Conservation (phyloP, 306 rosid species). For the Fragaria iinumae region DNA sequence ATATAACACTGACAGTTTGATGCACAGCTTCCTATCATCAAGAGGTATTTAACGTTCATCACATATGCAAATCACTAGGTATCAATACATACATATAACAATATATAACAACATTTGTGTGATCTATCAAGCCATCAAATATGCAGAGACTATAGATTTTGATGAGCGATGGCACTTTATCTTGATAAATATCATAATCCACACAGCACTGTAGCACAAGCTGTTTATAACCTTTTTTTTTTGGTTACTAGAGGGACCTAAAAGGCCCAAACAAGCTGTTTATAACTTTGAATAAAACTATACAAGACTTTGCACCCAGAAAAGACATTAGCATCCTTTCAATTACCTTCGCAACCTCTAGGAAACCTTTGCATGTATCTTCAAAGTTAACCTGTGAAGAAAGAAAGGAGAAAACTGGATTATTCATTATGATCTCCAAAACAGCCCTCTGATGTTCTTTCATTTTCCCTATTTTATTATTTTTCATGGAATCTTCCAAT, state of each 20-base stretch:
- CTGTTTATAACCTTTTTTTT: not conserved
- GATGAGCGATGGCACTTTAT: not conserved
- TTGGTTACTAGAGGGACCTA: too few relatives aligned
- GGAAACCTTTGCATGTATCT: constrained; percentile 96
- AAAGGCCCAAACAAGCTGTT: not conserved
- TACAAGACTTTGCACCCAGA: constrained; percentile 3
- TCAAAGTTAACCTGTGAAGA: constrained; percentile 86
- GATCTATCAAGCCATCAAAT: not conserved
- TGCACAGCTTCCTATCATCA: constrained; percentile 82
- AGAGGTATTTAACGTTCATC: constrained; percentile 4
- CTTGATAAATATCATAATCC: constrained; percentile 2
- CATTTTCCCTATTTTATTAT: not conserved
- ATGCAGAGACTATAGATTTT: not conserved
- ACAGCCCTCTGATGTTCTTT: not conserved
- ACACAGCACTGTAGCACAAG: not conserved
- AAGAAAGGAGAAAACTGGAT: constrained; percentile 16
- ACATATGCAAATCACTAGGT: not conserved
- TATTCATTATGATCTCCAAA: not conserved
- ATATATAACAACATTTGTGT: not conserved
- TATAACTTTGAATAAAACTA: not conserved
- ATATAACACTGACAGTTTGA: constrained; percentile 91
- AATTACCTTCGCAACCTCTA: constrained; percentile 93
- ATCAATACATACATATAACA: not conserved
- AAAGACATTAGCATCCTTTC: constrained; percentile 7
- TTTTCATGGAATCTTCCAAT: not conserved